Conservation (phyloP, 2,329 filamentous ascomycete species). For the Leptographium lundbergii region DNA sequence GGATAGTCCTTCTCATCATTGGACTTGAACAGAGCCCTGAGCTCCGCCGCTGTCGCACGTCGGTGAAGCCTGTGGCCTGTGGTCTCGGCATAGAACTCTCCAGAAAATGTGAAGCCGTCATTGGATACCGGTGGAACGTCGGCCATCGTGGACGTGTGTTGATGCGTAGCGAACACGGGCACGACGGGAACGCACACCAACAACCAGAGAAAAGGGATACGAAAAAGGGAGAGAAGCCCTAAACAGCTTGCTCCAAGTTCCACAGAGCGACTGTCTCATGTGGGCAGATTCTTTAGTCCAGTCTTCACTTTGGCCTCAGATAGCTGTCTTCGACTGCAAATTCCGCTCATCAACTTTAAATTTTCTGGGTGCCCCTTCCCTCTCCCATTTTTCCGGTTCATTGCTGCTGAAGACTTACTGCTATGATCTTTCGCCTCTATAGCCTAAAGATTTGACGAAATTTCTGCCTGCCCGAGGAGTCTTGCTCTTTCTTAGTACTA, state of each 20-base stretch:
- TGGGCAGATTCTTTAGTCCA: no score
- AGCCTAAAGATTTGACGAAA: no score
- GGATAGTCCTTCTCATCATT: slow-evolving; percentile 33
- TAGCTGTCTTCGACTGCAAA: no score
- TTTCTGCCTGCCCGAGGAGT: no score
- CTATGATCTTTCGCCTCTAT: no score
- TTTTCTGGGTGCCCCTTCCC: no score
- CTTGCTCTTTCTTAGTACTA: no score
- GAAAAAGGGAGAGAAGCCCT: neutral
- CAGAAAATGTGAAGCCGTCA: slow-evolving; percentile 29
- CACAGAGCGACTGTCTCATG: no score
- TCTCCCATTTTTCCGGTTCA: no score
- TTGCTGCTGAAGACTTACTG: no score
- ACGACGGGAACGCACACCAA: neutral
- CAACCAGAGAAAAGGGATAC: neutral
- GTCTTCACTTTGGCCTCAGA: no score
- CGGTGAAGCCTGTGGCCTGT: slow-evolving; percentile 30
- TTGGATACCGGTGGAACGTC: slow-evolving; percentile 17
- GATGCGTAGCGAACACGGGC: neutral
- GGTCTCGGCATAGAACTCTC: slow-evolving; percentile 30
- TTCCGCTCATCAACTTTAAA: no score
- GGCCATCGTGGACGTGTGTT: neutral
- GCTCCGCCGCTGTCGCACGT: slow-evolving; percentile 28
- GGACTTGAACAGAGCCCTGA: slow-evolving; percentile 30
- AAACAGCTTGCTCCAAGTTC: neutral